Base-by-base conservation (phyloP, 306 rosid species). In the Citrullus colocynthis region DNA sequence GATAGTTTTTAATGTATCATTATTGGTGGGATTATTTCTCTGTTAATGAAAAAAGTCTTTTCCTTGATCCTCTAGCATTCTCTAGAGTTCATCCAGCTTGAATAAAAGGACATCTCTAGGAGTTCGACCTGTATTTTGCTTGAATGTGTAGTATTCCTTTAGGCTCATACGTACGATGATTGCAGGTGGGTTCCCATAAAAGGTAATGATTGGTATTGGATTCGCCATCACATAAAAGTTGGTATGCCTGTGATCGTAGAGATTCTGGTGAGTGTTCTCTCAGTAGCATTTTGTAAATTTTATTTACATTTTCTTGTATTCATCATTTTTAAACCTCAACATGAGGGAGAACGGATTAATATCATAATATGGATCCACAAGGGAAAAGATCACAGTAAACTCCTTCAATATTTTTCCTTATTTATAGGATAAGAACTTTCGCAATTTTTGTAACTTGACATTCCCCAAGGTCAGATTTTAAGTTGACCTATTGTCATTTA, bases 161-260 rank as follows among this genome's bases (percentile, higher is more conserved):
- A 77, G 76, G 76, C 69, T 89, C 80, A 79, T 83, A 76, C 85
- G 78, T 44, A 24, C 15, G 21, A 15, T 12, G 28, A 73, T 84
- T 86, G 70, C 86, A 95, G 98, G 89, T 95, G 91, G 97, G 93
- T 95, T 75, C 98, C 97, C 57, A 95, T 95, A 80, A 92, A 92
- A 81, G 83, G 83, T 79, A 95, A 95, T 81, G 98, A 95, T 80
- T 95, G 98, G 98, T 95, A 65, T 85, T 95, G 98, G 98, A 88
- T 92, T 78, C 98, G 98, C 54, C 98, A 95, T 83, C 97, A 95
- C 87, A 89, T 95, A 81, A 92, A 82, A 87, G 97, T 95, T 76
- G 98, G 97, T 60, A 92, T 90, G 97, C 79, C 78, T 6, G 96
- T 90, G 87, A 76, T 88, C 37, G 98, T 95, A 80, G 97, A 95